These are phyloP conservation scores for Colletotrichum lindemuthianum DNA, from an alignment of 2,329 filamentous ascomycete genomes.

Conservation along the genomic window DNA sequence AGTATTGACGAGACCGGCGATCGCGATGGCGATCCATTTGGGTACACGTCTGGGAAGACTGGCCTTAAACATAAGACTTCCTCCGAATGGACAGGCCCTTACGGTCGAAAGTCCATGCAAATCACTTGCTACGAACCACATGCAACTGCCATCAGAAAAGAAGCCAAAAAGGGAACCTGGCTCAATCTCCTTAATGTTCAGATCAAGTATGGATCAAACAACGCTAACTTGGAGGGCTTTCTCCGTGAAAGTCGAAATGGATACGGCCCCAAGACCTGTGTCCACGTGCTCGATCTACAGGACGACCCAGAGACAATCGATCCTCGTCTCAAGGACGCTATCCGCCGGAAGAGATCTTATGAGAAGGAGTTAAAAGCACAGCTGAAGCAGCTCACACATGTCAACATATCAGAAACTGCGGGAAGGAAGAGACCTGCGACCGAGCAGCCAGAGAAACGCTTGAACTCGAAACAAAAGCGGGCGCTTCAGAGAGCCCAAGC, in stretches of 20 bases:
- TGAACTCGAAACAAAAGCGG: slow-evolving; percentile 41
- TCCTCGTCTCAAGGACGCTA: slow-evolving; percentile 63
- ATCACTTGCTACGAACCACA: slow-evolving; percentile 78
- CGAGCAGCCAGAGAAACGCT: slow-evolving; percentile 24
- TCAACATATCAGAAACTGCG: slow-evolving; percentile 14
- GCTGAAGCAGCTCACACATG: slow-evolving; percentile 46
- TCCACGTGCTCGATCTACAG: slow-evolving; percentile 60
- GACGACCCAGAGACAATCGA: slow-evolving; percentile 55
- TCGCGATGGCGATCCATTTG: slow-evolving; percentile 62
- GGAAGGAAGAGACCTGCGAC: slow-evolving; percentile 37
- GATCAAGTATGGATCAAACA: slow-evolving; percentile 66
- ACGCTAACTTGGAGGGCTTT: slow-evolving; percentile 73
- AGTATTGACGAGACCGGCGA: slow-evolving; percentile 41
- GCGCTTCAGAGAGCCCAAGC: slow-evolving; percentile 15
- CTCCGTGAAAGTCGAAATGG: slow-evolving; percentile 68
- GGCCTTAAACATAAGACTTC: not conserved
- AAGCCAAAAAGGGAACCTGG: slow-evolving; percentile 69
- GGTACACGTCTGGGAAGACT: slow-evolving; percentile 56
- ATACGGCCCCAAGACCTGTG: slow-evolving; percentile 60
- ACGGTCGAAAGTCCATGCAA: slow-evolving; percentile 76
- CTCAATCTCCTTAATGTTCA: slow-evolving; percentile 78
- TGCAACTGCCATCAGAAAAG: slow-evolving; percentile 63
- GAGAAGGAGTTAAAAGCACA: slow-evolving; percentile 57
- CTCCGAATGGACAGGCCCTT: slow-evolving; percentile 76
- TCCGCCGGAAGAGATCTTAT: slow-evolving; percentile 74